Evolutionary conservation across 176 grass and related monocot genomes (phyloP), one percentile per base, ranked within the genome.

Genomic region (Cenchrus purpureus): DNA sequence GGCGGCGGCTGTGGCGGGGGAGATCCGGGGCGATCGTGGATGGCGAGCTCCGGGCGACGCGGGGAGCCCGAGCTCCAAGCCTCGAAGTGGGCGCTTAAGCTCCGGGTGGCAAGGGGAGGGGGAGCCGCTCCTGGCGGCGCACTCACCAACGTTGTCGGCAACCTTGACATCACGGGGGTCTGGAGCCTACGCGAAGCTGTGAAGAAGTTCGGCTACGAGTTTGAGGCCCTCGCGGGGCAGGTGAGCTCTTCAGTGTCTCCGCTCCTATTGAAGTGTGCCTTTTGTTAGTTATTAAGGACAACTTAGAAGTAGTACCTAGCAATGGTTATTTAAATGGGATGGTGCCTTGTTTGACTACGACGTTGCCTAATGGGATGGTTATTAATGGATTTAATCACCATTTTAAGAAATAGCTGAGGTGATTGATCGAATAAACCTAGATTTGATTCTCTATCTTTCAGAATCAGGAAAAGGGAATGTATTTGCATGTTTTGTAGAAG

Each of bases 131-230:
- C 25, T 25, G 97, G 97, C n/a, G 90, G 94, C 61, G 97, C 97
- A 71, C 90, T 99, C 81, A 94, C 93, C 60, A 99, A 99, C 68
- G 97, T 94, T 59, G 89, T 99, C 57, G 97, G 97, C 49, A 99
- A 99, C 78, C 97, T 99, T 55, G 86, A 70, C 84, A 94, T 94
- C 70, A 89, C 88, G 42, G 94, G 91, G 75, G 25, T 25, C 25
- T 25, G 25, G 25, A 25, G 94, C 90, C 60, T 99, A 99, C 83
- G 97, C 91, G 86, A 96, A 81, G 97, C 97, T 58, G 71, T 96
- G 44, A 99, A 91, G 82, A 95, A 91, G 89, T 92, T 99, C 64
- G 97, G 97, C 16, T 86, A 96, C 82, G 84, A 96, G 90, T 91
- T 99, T 15, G 97, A 99, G 88, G 94, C 88, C 46, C 88, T 99